Evolutionary conservation across 2,329 filamentous ascomycete genomes (phyloP).

Genomic region (Orbilia javanica): DNA sequence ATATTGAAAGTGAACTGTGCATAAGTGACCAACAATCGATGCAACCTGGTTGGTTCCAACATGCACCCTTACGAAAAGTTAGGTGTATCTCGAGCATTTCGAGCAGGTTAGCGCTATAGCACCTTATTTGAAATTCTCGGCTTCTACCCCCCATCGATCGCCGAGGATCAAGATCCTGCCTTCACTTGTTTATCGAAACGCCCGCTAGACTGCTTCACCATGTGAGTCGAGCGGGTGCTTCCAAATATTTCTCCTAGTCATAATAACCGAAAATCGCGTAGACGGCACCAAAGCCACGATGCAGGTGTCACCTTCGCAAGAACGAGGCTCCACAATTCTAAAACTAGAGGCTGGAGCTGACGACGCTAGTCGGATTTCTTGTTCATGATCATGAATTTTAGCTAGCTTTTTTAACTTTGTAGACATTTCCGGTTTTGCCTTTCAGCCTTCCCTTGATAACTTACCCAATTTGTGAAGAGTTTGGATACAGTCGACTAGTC

Average conservation of each 20-base stretch:
- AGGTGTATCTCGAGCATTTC: no score
- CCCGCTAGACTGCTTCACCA: not conserved
- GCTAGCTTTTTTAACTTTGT: not conserved
- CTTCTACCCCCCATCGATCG: conserved; percentile 16
- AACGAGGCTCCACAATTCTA: conserved; percentile 26
- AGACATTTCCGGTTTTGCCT: conserved; percentile 27
- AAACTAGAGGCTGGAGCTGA: conserved; percentile 38
- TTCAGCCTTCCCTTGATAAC: conserved; percentile 11
- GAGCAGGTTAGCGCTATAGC: no score
- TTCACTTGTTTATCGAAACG: conserved; percentile 6
- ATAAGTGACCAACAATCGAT: not conserved
- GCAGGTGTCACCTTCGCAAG: not conserved
- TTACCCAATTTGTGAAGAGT: not conserved
- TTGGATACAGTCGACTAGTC: not conserved
- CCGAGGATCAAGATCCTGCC: not conserved
- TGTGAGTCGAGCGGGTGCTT: conserved; percentile 15
- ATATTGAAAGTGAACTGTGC: no score
- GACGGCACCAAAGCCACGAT: conserved; percentile 23
- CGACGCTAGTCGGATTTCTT: conserved; percentile 34
- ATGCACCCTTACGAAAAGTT: no score
- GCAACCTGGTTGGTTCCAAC: not conserved
- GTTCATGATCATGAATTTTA: conserved; percentile 14
- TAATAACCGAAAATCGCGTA: conserved; percentile 28
- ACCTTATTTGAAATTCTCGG: conserved; percentile 1
- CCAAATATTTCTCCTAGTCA: conserved; percentile 30